These are phyloP conservation scores for Actinomortierella ambigua DNA, from an alignment of 371 early-diverging fungal genomes.

Conservation along the genomic window DNA sequence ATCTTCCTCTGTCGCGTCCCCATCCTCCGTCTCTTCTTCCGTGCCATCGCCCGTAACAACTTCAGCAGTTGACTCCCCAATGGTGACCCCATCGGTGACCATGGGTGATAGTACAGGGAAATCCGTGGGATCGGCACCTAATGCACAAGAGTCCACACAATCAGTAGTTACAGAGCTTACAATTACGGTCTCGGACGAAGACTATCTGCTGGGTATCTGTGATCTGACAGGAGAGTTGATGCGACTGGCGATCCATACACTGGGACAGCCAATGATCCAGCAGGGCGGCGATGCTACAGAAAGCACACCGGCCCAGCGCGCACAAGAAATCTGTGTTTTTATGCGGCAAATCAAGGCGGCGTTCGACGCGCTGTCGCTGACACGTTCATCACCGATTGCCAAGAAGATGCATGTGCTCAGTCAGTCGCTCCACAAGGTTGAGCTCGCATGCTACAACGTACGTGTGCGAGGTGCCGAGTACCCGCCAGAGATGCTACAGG, in stretches of 20 bases:
- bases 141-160: not conserved
- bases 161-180: slow-evolving; percentile 11
- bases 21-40: not conserved
- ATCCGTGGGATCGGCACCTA: slow-evolving; percentile 13
- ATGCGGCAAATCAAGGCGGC: slow-evolving; percentile 52
- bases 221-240: slow-evolving; percentile 78
- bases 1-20: not conserved
- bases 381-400: slow-evolving; percentile 27
- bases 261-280: slow-evolving; percentile 17
- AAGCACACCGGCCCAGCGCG: slow-evolving; percentile 49
- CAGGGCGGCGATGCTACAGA: not conserved
- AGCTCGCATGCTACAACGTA: slow-evolving; percentile 45
- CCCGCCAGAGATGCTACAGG: slow-evolving; percentile 40
- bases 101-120: slow-evolving; percentile 1
- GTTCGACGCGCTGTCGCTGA: slow-evolving; percentile 25
- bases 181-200: slow-evolving; percentile 51
- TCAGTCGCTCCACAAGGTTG: slow-evolving; percentile 52
- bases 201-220: slow-evolving; percentile 68
- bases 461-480: slow-evolving; percentile 44
- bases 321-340: slow-evolving; percentile 53
- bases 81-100: not conserved
- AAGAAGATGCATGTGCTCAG: slow-evolving; percentile 50
- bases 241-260: slow-evolving; percentile 64
- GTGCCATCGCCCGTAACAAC: not conserved
- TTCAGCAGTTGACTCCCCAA: not conserved